A percentile compares a stretch with the other conserved stretches of the same genome.
Conservation (phyloP, 2,329 filamentous ascomycete species). For the Microdochium nivale region DNA sequence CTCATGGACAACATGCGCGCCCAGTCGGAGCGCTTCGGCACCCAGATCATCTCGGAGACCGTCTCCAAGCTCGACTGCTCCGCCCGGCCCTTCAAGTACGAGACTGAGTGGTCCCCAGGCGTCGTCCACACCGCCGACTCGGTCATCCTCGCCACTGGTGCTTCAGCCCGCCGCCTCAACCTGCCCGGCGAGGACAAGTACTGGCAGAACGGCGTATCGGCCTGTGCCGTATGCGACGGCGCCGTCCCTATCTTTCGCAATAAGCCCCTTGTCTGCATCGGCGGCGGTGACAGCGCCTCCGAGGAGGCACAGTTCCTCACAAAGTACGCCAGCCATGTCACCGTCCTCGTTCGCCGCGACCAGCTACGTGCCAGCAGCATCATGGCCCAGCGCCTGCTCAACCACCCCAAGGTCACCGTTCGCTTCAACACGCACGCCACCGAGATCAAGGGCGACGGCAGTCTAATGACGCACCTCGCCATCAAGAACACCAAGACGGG, state of each 20-base stretch:
- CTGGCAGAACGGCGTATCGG: constrained; percentile 95
- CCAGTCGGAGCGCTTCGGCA: constrained; percentile 88
- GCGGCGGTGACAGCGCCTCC: constrained; percentile 93
- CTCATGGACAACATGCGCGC: constrained; percentile 95
- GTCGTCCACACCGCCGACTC: constrained; percentile 83
- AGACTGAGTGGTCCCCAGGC: constrained; percentile 80
- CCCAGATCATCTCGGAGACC: constrained; percentile 87
- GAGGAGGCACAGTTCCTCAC: constrained; percentile 97
- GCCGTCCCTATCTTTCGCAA: constrained; percentile 96
- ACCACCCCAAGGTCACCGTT: constrained; percentile 85
- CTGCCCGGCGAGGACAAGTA: constrained; percentile 86
- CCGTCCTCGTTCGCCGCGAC: constrained; percentile 83
- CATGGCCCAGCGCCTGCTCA: constrained; percentile 79
- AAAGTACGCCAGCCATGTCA: constrained; percentile 94
- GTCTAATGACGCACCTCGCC: constrained; percentile 80
- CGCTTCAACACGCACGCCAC: constrained; percentile 74
- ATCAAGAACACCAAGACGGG: constrained; percentile 74
- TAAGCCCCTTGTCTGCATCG: constrained; percentile 91
- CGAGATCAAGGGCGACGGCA: constrained; percentile 78
- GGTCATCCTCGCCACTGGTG: constrained; percentile 90
- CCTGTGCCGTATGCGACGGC: constrained; percentile 95
- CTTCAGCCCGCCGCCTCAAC: constrained; percentile 76
- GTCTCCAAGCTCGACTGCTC: constrained; percentile 82
- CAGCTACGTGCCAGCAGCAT: constrained; percentile 80
- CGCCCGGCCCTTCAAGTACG: constrained; percentile 81